Percentiles rank a stretch among this genome's conserved stretches.
Conservation (phyloP, 2,329 filamentous ascomycete genomes). For the Aspergillus quadrilineatus region DNA sequence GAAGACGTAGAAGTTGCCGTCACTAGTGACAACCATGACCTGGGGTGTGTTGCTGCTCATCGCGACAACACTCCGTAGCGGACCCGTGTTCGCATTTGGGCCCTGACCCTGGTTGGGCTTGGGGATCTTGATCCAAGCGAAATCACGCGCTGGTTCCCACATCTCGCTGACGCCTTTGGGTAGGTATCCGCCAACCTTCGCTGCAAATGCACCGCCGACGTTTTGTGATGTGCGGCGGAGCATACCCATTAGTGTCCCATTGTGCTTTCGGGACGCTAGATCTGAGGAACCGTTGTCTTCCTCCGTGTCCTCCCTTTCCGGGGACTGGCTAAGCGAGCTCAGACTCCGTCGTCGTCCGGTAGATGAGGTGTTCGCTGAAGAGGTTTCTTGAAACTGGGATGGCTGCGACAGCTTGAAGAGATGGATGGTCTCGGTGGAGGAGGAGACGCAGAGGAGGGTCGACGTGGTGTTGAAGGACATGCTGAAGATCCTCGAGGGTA, state of each 20-base stretch:
- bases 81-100: slow-evolving; percentile 46
- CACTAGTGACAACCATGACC: slow-evolving; percentile 96
- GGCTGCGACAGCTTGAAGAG: slow-evolving; percentile 75
- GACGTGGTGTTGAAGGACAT: slow-evolving; percentile 98
- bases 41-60: slow-evolving; percentile 94
- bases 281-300: slow-evolving; percentile 34
- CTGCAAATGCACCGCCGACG: slow-evolving; percentile 83
- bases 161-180: slow-evolving; percentile 94
- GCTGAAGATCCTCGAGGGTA: slow-evolving; percentile 93
- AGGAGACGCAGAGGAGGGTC: slow-evolving; percentile 90
- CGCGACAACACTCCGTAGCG: slow-evolving; percentile 86
- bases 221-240: slow-evolving; percentile 92
- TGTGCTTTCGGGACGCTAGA: slow-evolving; percentile 46
- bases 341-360: slow-evolving; percentile 25
- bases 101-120: slow-evolving; percentile 50
- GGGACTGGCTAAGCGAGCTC: slow-evolving; percentile 28
- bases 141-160: slow-evolving; percentile 93
- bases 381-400: slow-evolving; percentile 31
- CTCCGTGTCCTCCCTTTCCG: slow-evolving; percentile 33
- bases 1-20: slow-evolving; percentile 92
- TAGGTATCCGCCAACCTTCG: slow-evolving; percentile 86
- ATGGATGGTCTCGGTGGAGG: slow-evolving; percentile 92
- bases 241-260: slow-evolving; percentile 84
- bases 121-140: slow-evolving; percentile 93
- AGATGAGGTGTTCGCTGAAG: slow-evolving; percentile 26